Percentiles rank a stretch among this genome's conserved stretches.
Evolutionary conservation across 75 land plant genomes (phyloP).

Genomic region (Chamaecyparis obtusa): DNA sequence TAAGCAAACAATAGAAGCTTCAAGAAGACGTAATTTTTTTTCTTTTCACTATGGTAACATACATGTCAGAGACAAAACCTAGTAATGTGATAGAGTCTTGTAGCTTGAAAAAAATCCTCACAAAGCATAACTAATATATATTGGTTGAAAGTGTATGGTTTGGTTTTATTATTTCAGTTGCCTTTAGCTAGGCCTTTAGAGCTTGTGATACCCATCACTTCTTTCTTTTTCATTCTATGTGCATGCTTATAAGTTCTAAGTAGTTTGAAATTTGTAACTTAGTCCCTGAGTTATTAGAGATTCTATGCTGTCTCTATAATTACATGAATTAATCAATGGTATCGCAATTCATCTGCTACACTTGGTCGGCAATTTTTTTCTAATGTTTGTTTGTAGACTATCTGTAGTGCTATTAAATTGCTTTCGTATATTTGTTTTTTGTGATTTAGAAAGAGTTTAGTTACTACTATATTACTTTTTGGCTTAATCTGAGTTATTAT

Average conservation of each 20-base stretch:
- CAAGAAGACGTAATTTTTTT: neutral
- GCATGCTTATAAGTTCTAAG: neutral
- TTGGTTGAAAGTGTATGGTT: neutral
- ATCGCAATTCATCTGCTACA: neutral
- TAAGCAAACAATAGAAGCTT: neutral
- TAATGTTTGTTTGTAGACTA: neutral
- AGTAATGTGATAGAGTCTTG: neutral
- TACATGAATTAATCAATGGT: neutral
- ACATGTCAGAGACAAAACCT: neutral
- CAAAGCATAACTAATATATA: neutral
- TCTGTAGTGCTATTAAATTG: neutral
- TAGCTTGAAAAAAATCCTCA: neutral
- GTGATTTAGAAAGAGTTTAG: neutral
- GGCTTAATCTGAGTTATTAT: neutral
- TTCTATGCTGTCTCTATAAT: neutral
- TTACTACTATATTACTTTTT: neutral
- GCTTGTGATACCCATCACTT: neutral
- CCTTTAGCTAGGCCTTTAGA: neutral
- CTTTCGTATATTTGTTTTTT: neutral
- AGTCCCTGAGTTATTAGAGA: neutral
- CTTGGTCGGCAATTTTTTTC: neutral
- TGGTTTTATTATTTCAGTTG: neutral
- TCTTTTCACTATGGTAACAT: neutral
- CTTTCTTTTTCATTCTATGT: neutral
- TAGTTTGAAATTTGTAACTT: neutral